Percentiles rank a stretch among this genome's conserved stretches.
Conservation (phyloP, 2,329 filamentous ascomycete species). For the Cadophora gregata region DNA sequence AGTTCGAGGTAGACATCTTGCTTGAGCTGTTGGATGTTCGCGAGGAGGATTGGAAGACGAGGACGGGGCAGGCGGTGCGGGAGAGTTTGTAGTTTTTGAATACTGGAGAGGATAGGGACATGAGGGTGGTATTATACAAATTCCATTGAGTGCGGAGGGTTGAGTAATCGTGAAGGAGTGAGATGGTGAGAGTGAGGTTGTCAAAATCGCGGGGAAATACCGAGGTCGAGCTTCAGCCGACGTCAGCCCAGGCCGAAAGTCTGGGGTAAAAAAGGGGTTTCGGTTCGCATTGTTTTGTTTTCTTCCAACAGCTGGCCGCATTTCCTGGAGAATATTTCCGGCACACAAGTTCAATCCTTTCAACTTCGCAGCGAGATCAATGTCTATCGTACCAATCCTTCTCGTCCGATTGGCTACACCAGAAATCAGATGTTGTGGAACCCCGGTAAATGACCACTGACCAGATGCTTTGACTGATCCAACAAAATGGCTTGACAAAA, state of each 20-base stretch:
- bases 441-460: no score
- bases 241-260: neutral
- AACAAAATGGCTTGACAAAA: no score
- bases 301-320: neutral
- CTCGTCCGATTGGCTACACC: no score
- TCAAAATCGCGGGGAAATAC: neutral
- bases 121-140: neutral
- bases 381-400: no score
- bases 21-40: neutral
- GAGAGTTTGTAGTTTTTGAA: constrained; percentile 29
- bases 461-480: no score
- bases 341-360: no score
- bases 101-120: constrained; percentile 20
- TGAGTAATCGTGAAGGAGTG: neutral
- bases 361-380: no score
- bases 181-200: neutral
- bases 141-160: neutral
- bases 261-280: constrained; percentile 4
- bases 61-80: constrained; percentile 27
- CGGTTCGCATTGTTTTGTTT: constrained; percentile 5
- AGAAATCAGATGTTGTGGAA: no score
- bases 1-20: constrained; percentile 26
- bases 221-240: constrained; percentile 6
- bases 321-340: neutral
- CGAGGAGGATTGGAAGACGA: constrained; percentile 24